Percentiles rank a stretch among this genome's conserved stretches.
phyloP scores from a whole-genome alignment of 176 grass and related monocot species.

The Carex kokanica region DNA sequence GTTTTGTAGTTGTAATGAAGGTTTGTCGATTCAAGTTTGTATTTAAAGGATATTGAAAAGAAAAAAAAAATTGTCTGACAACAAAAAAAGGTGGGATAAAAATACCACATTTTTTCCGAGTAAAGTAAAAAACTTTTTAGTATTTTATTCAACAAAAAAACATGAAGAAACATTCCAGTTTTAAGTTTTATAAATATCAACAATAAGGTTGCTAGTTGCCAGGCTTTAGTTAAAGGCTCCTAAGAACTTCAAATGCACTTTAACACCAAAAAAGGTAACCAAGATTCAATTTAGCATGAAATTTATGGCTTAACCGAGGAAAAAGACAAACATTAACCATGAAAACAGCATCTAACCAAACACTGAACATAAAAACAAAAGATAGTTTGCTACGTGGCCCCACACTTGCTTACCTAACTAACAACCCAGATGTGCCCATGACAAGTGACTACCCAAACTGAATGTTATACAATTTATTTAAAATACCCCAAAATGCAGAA shows the following conservation, averaged over 20 bases:
- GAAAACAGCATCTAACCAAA: slow-evolving; percentile 26
- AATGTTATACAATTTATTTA: neutral
- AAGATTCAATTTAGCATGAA: neutral
- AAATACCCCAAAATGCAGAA: neutral
- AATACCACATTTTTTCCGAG: neutral
- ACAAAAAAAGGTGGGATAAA: neutral
- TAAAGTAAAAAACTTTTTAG: neutral
- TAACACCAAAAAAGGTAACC: neutral
- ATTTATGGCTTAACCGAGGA: neutral
- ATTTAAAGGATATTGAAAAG: neutral
- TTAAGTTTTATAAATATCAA: neutral
- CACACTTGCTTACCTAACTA: slow-evolving; percentile 13
- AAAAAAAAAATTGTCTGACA: neutral
- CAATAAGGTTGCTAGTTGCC: neutral
- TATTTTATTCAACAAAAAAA: neutral
- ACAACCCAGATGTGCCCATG: neutral
- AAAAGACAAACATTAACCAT: slow-evolving; percentile 22
- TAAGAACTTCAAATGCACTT: neutral
- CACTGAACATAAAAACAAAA: slow-evolving; percentile 17
- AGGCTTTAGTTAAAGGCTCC: neutral
- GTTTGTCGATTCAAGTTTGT: neutral
- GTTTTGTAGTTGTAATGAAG: neutral
- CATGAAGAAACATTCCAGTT: neutral
- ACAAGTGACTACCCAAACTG: neutral
- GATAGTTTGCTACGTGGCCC: neutral